Percentiles rank a stretch among this genome's conserved stretches.
phyloP scores from a whole-genome alignment of 1,139 yeast species.

The Yamadazyma sp. region DNA sequence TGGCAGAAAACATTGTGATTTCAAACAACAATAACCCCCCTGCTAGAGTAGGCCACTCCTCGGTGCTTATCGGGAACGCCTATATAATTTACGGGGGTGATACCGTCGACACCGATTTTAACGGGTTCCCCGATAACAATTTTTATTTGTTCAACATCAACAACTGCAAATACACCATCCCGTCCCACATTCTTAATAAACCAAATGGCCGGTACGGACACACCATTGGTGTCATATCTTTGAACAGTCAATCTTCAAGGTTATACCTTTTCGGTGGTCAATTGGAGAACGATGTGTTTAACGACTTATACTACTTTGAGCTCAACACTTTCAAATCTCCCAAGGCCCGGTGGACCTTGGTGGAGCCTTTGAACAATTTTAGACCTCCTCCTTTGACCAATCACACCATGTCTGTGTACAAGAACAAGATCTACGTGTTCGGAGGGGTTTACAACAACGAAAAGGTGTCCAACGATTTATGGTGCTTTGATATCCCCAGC shows the following conservation, averaged over 20 bases:
- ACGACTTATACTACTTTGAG: slow-evolving; percentile 85
- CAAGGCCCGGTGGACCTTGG: slow-evolving; percentile 78
- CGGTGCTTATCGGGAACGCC: slow-evolving; percentile 92
- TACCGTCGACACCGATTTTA: slow-evolving; percentile 79
- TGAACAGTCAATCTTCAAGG: slow-evolving; percentile 66
- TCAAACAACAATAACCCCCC: slow-evolving; percentile 67
- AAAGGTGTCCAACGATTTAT: slow-evolving; percentile 72
- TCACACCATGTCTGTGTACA: slow-evolving; percentile 83
- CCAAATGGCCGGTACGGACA: slow-evolving; percentile 97
- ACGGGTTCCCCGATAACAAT: slow-evolving; percentile 83
- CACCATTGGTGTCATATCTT: slow-evolving; percentile 61
- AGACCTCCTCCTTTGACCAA: slow-evolving; percentile 92
- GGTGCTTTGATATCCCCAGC: slow-evolving; percentile 72
- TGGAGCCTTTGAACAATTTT: slow-evolving; percentile 53
- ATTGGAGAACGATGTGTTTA: slow-evolving; percentile 81
- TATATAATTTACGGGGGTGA: slow-evolving; percentile 96
- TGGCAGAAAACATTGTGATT: slow-evolving; percentile 64
- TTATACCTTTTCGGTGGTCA: slow-evolving; percentile 95
- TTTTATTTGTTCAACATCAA: slow-evolving; percentile 87
- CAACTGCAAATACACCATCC: slow-evolving; percentile 87
- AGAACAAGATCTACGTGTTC: slow-evolving; percentile 75
- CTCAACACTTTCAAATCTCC: slow-evolving; percentile 84
- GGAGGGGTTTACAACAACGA: slow-evolving; percentile 92
- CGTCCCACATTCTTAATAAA: slow-evolving; percentile 75
- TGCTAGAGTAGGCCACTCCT: slow-evolving; percentile 95